These are phyloP conservation scores for Globisporangium acanthophoron DNA, from an alignment of 352 stramenopile genomes.

Conservation along the genomic window DNA sequence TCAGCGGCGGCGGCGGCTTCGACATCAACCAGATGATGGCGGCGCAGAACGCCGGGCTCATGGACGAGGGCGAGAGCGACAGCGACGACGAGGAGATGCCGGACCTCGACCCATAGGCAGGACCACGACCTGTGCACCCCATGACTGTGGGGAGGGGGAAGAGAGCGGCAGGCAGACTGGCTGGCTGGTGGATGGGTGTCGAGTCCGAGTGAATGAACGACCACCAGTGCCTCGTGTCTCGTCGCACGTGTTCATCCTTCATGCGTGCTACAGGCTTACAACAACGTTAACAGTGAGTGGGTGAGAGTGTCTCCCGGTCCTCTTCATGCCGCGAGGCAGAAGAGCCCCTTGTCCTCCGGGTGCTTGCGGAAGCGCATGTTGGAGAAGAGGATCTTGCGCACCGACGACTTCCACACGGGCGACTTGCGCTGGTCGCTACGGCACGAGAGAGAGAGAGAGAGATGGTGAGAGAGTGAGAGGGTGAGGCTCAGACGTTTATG, in stretches of 20 bases:
- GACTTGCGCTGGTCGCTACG: constrained; percentile 77
- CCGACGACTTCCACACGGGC: constrained; percentile 86
- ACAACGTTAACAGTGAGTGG: neutral
- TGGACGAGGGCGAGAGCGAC: constrained; percentile 56
- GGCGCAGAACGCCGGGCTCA: constrained; percentile 76
- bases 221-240: neutral
- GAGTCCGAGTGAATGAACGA: neutral
- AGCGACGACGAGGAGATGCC: constrained; percentile 84
- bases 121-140: no score
- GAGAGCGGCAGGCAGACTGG: neutral
- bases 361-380: constrained; percentile 84
- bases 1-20: constrained; percentile 87
- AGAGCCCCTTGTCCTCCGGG: constrained; percentile 61
- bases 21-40: constrained; percentile 95
- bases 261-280: neutral
- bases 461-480: no score
- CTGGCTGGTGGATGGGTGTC: neutral
- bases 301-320: neutral
- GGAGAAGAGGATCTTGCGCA: constrained; percentile 88
- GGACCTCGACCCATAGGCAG: constrained; percentile 59
- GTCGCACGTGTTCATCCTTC: neutral
- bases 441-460: neutral
- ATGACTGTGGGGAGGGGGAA: neutral
- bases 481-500: no score
- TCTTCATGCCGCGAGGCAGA: constrained; percentile 59